Base-by-base conservation (phyloP, 148 eudicot species). In the Rhododendron ferrugineum region DNA sequence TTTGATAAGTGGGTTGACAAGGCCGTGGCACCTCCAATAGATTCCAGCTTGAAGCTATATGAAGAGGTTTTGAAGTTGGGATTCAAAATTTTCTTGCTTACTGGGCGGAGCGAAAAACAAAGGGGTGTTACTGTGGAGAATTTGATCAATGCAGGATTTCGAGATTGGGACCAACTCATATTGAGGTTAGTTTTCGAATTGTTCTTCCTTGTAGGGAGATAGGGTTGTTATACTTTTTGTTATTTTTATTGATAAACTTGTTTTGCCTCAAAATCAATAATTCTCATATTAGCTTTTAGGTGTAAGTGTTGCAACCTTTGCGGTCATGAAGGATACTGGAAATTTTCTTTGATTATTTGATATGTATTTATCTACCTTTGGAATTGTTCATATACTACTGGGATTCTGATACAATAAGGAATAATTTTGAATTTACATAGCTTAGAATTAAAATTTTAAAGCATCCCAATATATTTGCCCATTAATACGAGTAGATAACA, bases 1-100 rank as follows among this genome's bases (percentile, higher is more conserved):
- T 96, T 96, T 81, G 93, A 91, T 83, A 94, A 92, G 79, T 96
- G 99, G 99, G 98, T 94, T 49, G 95, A 89, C 34, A 89, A 89
- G 85, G 99, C 87, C 47, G 78, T 79, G 84, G 99, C 96, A 75
- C 93, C 89, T 44, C 91, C 93, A 9, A 88, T 96, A 34, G 86
- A 88, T 42, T 54, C 98, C 9, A 92, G 94, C 84, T 89, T 93
- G 91, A 91, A 89, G 91, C 96, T 96, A 37, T 96, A 96, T 84
- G 93, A 94, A 32, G 96, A 93, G 86, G 90, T 96, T 80, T 74
- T 90, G 85, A 89, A 85, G 32, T 82, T 93, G 82, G 97, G 99
- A 32, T 92, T 93, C 86, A 96, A 92, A 87, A 91, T 95, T 83
- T 87, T 96, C 88, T 86, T 96, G 84, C 86, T 96, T 37, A 95